These are phyloP conservation scores for Cymbidium sinense DNA, from an alignment of 106 monocot genomes.

Conservation along the genomic window DNA sequence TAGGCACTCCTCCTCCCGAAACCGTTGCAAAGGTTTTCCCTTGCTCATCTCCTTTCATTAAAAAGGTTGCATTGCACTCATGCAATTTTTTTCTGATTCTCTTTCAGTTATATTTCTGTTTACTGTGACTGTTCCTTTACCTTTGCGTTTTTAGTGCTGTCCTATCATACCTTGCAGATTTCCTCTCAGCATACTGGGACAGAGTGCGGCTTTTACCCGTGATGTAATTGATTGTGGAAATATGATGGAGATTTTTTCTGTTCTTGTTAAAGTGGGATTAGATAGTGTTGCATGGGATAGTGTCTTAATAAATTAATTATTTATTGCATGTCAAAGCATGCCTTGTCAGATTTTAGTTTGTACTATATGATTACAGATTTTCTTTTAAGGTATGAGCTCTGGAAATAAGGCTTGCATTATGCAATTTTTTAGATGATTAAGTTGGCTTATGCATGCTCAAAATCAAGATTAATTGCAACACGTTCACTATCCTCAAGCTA, in stretches of 20 bases:
- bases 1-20: constrained; percentile 67
- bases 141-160: too few species aligned
- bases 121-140: too few species aligned
- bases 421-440: background rate
- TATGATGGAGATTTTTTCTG: background rate
- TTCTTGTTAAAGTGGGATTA: background rate
- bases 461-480: too few species aligned
- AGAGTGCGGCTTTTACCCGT: background rate
- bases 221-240: background rate
- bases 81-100: background rate
- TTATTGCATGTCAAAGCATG: background rate
- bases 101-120: background rate
- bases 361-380: background rate
- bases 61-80: background rate
- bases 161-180: too few species aligned
- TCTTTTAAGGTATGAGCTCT: background rate
- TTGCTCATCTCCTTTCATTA: background rate
- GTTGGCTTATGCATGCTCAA: background rate
- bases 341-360: background rate
- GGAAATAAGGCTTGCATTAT: background rate
- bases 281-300: background rate
- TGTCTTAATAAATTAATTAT: background rate
- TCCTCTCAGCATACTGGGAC: too few species aligned
- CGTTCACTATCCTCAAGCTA: background rate
- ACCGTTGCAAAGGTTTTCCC: constrained; percentile 50